Evolutionary conservation across 2,329 filamentous ascomycete genomes (phyloP).

Genomic region (Cordyceps cateniannulata): DNA sequence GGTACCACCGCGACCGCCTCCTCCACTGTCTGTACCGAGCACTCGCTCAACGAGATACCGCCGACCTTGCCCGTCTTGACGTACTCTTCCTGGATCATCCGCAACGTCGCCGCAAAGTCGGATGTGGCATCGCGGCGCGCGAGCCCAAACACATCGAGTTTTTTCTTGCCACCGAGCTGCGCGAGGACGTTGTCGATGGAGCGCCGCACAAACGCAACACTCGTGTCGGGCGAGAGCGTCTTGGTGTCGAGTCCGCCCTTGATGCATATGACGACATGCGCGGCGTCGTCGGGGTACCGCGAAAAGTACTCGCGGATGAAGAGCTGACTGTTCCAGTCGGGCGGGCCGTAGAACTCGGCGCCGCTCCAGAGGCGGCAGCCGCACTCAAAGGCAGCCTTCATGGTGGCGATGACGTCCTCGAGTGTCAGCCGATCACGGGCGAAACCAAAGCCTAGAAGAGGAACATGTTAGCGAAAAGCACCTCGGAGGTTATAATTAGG

Average conservation of each 20-base stretch:
- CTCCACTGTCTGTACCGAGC: conserved; percentile 41
- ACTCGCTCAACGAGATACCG: conserved; percentile 46
- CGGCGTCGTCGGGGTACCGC: conserved; percentile 56
- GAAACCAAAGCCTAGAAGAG: conserved; percentile 1
- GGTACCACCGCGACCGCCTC: conserved; percentile 38
- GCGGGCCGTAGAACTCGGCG: conserved; percentile 58
- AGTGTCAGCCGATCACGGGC: conserved; percentile 22
- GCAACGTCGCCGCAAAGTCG: conserved; percentile 38
- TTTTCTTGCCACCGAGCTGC: conserved; percentile 48
- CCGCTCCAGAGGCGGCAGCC: conserved; percentile 53
- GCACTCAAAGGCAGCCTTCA: conserved; percentile 44
- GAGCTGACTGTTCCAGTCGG: conserved; percentile 51
- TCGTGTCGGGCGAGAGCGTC: conserved; percentile 39
- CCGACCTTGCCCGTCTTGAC: conserved; percentile 46
- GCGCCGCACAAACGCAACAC: conserved; percentile 45
- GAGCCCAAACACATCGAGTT: conserved; percentile 54
- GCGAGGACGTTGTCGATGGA: conserved; percentile 52
- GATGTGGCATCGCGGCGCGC: conserved; percentile 48
- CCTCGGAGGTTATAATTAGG: too few relatives aligned
- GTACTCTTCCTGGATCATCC: conserved; percentile 39
- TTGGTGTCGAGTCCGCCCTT: conserved; percentile 47
- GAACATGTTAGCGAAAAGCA: too few relatives aligned
- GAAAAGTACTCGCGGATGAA: conserved; percentile 57
- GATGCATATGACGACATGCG: conserved; percentile 54
- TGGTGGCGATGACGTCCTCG: conserved; percentile 45